Percentiles rank a stretch among this genome's conserved stretches.
These are phyloP conservation scores for Dothistroma septosporum DNA, from an alignment of 2,329 filamentous ascomycete species.

Conservation along the genomic window DNA sequence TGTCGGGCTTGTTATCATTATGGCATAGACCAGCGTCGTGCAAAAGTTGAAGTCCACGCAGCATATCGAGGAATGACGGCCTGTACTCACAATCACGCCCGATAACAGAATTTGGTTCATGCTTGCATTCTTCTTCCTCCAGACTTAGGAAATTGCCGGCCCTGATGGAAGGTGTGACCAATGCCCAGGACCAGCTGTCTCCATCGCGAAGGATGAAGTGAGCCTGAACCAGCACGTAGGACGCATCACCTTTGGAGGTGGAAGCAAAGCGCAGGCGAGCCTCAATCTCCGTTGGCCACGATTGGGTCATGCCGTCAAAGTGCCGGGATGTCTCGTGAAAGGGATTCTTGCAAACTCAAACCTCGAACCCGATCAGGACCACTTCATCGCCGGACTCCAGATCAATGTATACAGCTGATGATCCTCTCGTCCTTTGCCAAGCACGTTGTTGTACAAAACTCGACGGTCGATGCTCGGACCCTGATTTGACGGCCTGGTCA, in stretches of 20 bases:
- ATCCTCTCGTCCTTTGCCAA: conserved; percentile 19
- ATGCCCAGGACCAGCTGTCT: conserved; percentile 12
- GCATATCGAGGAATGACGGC: conserved; percentile 29
- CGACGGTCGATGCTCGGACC: conserved; percentile 14
- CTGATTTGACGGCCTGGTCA: conserved; percentile 8
- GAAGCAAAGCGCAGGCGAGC: conserved; percentile 11
- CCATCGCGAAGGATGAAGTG: conserved; percentile 17
- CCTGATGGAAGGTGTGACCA: conserved; percentile 16
- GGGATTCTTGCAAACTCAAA: conserved; percentile 7
- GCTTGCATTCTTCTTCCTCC: conserved; percentile 7
- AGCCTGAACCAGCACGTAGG: conserved; percentile 16
- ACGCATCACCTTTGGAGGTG: neutral
- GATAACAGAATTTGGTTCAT: neutral
- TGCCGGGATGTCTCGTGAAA: conserved; percentile 3
- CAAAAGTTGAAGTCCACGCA: conserved; percentile 26
- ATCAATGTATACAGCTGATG: conserved; percentile 15
- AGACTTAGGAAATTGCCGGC: conserved; percentile 16
- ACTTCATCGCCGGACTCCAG: conserved; percentile 8
- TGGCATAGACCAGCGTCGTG: conserved; percentile 36
- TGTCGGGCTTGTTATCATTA: conserved; percentile 37
- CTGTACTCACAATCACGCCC: conserved; percentile 31
- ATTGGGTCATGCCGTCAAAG: conserved; percentile 9
- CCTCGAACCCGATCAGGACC: conserved; percentile 16
- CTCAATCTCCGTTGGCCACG: conserved; percentile 24
- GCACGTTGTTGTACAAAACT: conserved; percentile 12